These are phyloP conservation scores for Verbena officinalis DNA, from an alignment of 257 asterid genomes.

Conservation along the genomic window DNA sequence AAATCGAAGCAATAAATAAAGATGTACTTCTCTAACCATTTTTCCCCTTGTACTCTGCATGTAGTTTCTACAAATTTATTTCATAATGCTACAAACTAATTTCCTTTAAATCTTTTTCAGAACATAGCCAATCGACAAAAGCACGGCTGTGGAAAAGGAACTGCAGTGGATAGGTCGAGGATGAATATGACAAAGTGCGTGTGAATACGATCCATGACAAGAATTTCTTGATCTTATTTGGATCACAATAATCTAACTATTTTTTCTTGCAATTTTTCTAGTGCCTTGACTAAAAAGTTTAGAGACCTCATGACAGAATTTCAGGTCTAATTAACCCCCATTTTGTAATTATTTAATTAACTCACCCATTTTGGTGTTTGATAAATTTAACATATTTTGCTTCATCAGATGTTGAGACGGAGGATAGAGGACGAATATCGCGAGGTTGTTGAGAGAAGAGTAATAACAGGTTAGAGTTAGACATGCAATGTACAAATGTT, in stretches of 20 bases:
- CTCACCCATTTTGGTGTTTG: neutral
- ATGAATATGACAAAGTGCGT: constrained; percentile 75
- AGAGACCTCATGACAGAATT: constrained; percentile 77
- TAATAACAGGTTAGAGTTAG: constrained; percentile 64
- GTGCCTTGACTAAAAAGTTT: constrained; percentile 73
- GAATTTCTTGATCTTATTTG: neutral
- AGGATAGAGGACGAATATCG: constrained; percentile 85
- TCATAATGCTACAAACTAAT: constrained; percentile 22
- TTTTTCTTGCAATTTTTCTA: constrained; percentile 35
- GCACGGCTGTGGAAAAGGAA: constrained; percentile 86
- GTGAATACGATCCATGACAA: neutral
- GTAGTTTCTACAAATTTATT: neutral
- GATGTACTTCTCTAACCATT: constrained; percentile 49
- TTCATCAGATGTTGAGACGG: constrained; percentile 63
- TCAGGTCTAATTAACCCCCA: constrained; percentile 51
- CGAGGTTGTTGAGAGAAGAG: constrained; percentile 91
- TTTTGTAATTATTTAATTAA: neutral
- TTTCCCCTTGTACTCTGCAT: constrained; percentile 3
- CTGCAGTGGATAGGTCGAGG: constrained; percentile 89
- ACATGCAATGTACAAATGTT: too few relatives aligned
- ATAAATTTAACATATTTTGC: constrained; percentile 14
- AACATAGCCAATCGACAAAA: constrained; percentile 79
- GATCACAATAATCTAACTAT: constrained; percentile 10
- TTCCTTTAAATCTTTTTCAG: constrained; percentile 35
- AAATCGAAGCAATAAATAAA: constrained; percentile 62